Conservation (phyloP, 208 protist species). For the Polymyxa betae region DNA sequence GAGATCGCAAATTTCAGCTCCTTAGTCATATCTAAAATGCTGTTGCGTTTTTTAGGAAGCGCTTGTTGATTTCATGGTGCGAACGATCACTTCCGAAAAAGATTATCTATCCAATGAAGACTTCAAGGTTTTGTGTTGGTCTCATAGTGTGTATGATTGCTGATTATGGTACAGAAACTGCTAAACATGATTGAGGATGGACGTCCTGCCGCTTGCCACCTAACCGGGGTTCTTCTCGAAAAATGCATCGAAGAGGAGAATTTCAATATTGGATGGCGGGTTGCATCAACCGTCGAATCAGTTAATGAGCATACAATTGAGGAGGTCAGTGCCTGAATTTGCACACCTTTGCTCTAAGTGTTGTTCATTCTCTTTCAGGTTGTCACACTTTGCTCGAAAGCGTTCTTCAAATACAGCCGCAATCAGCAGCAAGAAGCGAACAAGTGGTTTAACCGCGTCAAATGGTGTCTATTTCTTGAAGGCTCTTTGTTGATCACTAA, state of each 20-base stretch:
- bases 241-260: constrained; percentile 13
- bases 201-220: not conserved
- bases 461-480: not conserved
- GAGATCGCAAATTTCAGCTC: too few species aligned
- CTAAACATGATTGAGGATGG: constrained; percentile 5
- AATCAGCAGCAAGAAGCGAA: constrained; percentile 19
- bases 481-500: not conserved
- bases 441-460: not conserved
- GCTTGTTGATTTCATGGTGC: constrained; percentile 3
- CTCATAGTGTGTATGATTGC: too few species aligned
- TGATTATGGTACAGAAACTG: too few species aligned
- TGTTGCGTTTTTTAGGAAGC: too few species aligned
- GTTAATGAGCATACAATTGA: constrained; percentile 7
- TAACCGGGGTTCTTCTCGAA: not conserved
- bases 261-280: not conserved
- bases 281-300: constrained; percentile 2
- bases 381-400: constrained; percentile 1
- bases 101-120: not conserved
- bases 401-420: constrained; percentile 11
- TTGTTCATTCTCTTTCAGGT: too few species aligned
- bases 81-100: not conserved
- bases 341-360: too few species aligned
- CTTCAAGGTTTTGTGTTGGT: not conserved
- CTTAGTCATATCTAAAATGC: too few species aligned
- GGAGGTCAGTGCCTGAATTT: too few species aligned